Base-by-base conservation (phyloP, 495 filamentous ascomycete species). In the Pyronema domesticum region DNA sequence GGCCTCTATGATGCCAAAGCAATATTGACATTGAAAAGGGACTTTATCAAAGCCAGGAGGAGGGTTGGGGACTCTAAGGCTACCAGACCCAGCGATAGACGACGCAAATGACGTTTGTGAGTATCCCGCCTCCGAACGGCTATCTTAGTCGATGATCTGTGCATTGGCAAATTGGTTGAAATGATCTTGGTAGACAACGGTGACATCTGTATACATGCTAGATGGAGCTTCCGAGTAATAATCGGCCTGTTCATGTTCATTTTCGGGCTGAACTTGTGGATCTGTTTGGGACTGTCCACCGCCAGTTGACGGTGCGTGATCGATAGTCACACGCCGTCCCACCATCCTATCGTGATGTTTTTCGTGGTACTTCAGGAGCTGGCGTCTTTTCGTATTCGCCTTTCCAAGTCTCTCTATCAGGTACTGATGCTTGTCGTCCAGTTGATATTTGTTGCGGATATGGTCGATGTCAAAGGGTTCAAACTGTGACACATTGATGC, bases 381-480 rank as follows among this genome's bases (percentile, higher is more conserved):
- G 60, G 7, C 65, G 60, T 33, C 68, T 57, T 46, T 55, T 64
- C 8, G 62, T 65, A 18, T 67, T 69, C 3, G 70, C 67, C 40
- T 50, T 57, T 14, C 68, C 69, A 7, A 71, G 62, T 19, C 67
- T 58, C 39, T 57, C 44, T 7, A 48, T 39, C 11, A 71, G 51
- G 46, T 40, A 50, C 18, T 46, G 10, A 11, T 57, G 15, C 10
- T 14, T 18, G 19, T 10, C 7, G 18, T 7, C 10, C 10, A 46
- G 35, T 30, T 50, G 23, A 9, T 40, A 40, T 40, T 40, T 40
- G n/a, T 40, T 40, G 7, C 43, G 23, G 33, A 50, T 11, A 53
- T 70, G 67, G 33, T 57, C 35, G 10, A 65, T 59, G 50, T 72
- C 67, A 35, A 65, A 64, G 34, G 50, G 50, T 46, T 68, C 61